A percentile compares a stretch with the other conserved stretches of the same genome.
These are phyloP conservation scores for Cordyceps cicadae DNA, from an alignment of 2,329 filamentous ascomycete species.

Conservation along the genomic window DNA sequence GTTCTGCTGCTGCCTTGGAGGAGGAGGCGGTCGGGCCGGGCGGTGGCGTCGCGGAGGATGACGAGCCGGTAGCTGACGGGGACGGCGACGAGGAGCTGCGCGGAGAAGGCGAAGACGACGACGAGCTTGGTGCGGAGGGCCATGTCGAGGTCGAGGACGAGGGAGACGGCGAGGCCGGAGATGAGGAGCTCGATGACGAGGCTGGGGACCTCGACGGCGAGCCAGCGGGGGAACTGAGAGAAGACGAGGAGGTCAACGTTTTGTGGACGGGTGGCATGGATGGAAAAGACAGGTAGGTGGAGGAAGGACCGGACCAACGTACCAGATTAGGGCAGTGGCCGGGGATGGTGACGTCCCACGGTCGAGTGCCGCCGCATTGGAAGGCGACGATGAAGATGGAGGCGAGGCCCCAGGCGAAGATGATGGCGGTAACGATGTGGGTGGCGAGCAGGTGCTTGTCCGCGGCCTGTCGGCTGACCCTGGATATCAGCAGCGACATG, in stretches of 20 bases:
- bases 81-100: slow-evolving; percentile 14
- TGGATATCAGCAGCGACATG: slow-evolving; percentile 15
- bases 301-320: neutral
- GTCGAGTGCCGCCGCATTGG: slow-evolving; percentile 10
- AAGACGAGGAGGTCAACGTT: too few relatives aligned
- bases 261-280: too few relatives aligned
- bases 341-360: slow-evolving; percentile 9
- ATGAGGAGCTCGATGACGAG: slow-evolving; percentile 13
- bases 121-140: slow-evolving; percentile 13
- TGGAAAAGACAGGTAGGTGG: too few relatives aligned
- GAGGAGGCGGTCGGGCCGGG: neutral
- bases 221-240: slow-evolving; percentile 13
- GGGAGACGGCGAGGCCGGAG: slow-evolving; percentile 11
- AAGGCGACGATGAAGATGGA: slow-evolving; percentile 12
- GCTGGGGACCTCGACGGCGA: slow-evolving; percentile 13
- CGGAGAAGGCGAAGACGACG: slow-evolving; percentile 16
- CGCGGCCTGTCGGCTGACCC: slow-evolving; percentile 12
- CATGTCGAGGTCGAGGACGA: slow-evolving; percentile 15
- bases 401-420: slow-evolving; percentile 7
- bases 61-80: slow-evolving; percentile 13
- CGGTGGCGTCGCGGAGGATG: slow-evolving; percentile 6
- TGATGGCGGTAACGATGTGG: slow-evolving; percentile 8
- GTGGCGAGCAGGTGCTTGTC: slow-evolving; percentile 12
- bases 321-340: slow-evolving; percentile 8
- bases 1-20: too few relatives aligned